These are phyloP conservation scores for Barnettozyma vustinii DNA, from an alignment of 805 yeast genomes.

Conservation along the genomic window DNA sequence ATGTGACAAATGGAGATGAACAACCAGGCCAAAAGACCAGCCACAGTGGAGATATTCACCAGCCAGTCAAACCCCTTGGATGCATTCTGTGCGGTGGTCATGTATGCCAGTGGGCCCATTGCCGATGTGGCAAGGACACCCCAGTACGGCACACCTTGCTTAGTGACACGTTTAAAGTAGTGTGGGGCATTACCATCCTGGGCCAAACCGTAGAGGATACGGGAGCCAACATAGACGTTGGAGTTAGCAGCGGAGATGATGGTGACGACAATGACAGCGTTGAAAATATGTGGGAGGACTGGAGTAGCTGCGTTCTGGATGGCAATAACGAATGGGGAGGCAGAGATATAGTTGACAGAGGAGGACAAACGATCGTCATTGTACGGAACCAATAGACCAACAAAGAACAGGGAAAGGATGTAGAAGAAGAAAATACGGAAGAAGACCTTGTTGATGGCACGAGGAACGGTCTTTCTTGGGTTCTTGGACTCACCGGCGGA, in stretches of 20 bases:
- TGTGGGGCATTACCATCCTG: slow-evolving; percentile 26
- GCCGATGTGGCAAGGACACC: slow-evolving; percentile 52
- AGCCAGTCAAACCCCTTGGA: slow-evolving; percentile 64
- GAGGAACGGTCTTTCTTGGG: slow-evolving; percentile 68
- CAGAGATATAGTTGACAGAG: slow-evolving; percentile 36
- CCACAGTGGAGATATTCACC: slow-evolving; percentile 68
- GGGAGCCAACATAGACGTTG: slow-evolving; percentile 64
- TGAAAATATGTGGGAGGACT: slow-evolving; percentile 63
- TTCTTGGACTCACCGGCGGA: slow-evolving; percentile 70
- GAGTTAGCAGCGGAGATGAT: slow-evolving; percentile 79
- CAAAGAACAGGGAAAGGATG: slow-evolving; percentile 57
- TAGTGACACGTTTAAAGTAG: slow-evolving; percentile 23
- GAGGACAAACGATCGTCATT: slow-evolving; percentile 48
- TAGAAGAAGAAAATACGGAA: slow-evolving; percentile 62
- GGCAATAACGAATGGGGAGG: slow-evolving; percentile 73
- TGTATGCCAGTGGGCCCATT: slow-evolving; percentile 61
- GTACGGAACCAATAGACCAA: slow-evolving; percentile 67
- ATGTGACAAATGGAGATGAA: slow-evolving; percentile 60
- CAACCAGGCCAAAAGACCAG: slow-evolving; percentile 72
- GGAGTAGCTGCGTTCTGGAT: slow-evolving; percentile 62
- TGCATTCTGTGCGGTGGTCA: slow-evolving; percentile 49
- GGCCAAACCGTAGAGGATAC: slow-evolving; percentile 65
- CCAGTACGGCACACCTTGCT: slow-evolving; percentile 60
- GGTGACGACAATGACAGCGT: slow-evolving; percentile 62
- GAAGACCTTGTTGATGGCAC: slow-evolving; percentile 65